Evolutionary conservation across 345 rosid species (phyloP).

Genomic region (Punica granatum): DNA sequence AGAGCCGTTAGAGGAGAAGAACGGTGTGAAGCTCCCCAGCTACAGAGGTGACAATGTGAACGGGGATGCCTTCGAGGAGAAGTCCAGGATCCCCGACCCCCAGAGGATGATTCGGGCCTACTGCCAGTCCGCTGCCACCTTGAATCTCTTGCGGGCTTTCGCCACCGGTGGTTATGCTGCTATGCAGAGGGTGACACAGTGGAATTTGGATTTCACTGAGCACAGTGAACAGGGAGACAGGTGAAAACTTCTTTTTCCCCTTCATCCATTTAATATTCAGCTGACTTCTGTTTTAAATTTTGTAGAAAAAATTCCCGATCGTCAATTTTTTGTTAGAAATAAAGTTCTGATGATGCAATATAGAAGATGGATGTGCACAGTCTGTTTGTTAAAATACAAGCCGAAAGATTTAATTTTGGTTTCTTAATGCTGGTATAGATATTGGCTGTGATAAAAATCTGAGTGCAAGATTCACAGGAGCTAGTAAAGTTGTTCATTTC

Average conservation of each 20-base stretch:
- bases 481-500: not conserved
- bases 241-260: conserved; percentile 1
- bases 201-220: conserved; percentile 22
- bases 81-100: conserved; percentile 17
- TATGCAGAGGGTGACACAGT: conserved; percentile 21
- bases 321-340: not conserved
- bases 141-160: conserved; percentile 19
- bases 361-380: too few species aligned
- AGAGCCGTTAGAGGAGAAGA: conserved; percentile 14
- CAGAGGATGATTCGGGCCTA: conserved; percentile 19
- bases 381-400: not conserved
- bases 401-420: not conserved
- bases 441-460: not conserved
- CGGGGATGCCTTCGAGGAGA: conserved; percentile 19
- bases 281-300: not conserved
- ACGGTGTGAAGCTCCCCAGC: conserved; percentile 21
- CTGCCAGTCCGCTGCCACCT: conserved; percentile 19
- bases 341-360: not conserved
- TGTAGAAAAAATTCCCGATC: not conserved
- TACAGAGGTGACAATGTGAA: conserved; percentile 20
- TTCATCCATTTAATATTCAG: not conserved
- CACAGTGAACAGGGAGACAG: conserved; percentile 21
- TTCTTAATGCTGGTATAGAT: not conserved
- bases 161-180: conserved; percentile 21
- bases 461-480: not conserved